Base-by-base conservation (phyloP, 495 filamentous ascomycete species). In the Thermothielavioides terrestris region DNA sequence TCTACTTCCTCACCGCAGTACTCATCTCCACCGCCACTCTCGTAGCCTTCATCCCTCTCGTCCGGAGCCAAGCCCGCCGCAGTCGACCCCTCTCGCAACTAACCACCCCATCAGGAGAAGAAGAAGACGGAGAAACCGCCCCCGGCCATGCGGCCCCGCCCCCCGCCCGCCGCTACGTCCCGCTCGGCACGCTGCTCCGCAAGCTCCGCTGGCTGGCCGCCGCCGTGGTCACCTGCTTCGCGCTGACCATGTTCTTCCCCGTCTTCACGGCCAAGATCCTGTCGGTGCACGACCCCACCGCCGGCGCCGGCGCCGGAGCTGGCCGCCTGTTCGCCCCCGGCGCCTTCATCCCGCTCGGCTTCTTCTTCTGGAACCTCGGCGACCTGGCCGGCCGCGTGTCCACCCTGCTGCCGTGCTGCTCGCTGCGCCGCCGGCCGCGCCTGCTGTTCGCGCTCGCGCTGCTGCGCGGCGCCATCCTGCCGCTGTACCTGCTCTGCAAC, bases 311-410 rank as follows among this genome's bases (percentile, higher is more conserved):
- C n/a, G n/a, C n/a, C n/a, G n/a, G 27, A 0, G 60, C 69, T 17
- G 53, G 53, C 43, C 70, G 76, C n/a, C 63, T 96, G 22, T 82
- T 88, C 49, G 73, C 79, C 23, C 78, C 84, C 0, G 70, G 81
- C 3, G 79, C 81, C 28, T 99, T 97, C 67, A 88, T 96, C 42
- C 90, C 92, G 1, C 73, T 96, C 3, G 86, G 76, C 8, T 95
- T 97, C 68, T 78, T 99, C 25, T 77, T 95, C 56, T 99, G 92
- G 92, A 99, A 97, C 57, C 57, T 81, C 6, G 92, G 92, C 30
- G 92, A 99, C 62, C 71, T 97, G 4, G 25, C 75, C 8, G 91
- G 91, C 0, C 76, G 94, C 2, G 70, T 92, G n/a, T 35, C 77
- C 0, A 84, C 88, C 12, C 72, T 82, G 7, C 63, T 85, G 9